Conservation (phyloP, 1,284 basidiomycete genomes). For the Marasmius sp. region DNA sequence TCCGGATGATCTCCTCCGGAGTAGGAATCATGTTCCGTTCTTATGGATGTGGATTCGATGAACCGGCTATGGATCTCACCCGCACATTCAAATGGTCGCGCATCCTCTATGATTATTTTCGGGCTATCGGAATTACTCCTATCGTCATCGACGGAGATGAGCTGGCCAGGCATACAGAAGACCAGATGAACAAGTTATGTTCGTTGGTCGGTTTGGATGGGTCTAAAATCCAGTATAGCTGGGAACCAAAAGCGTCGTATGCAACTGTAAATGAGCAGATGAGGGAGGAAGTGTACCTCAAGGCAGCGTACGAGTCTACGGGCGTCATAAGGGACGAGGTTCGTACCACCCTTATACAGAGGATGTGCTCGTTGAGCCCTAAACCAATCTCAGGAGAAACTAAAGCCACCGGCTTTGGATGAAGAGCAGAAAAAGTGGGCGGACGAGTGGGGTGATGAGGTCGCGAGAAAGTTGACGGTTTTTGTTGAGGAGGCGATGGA, state of each 20-base stretch:
- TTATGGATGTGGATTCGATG: neutral
- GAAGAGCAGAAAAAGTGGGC: constrained; percentile 10
- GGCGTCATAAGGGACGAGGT: constrained; percentile 3
- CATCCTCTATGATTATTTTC: constrained; percentile 5
- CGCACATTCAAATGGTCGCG: constrained; percentile 5
- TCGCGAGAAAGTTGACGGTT: constrained; percentile 3
- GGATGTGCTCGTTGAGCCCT: neutral
- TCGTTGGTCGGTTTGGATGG: constrained; percentile 3
- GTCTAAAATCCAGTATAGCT: constrained; percentile 5
- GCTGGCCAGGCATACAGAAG: constrained; percentile 6
- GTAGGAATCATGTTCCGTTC: neutral
- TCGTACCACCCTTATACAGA: neutral
- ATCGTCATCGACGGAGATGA: constrained; percentile 10
- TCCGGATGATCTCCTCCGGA: neutral
- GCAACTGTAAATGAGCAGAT: neutral
- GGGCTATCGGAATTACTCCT: neutral
- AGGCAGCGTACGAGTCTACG: constrained; percentile 1
- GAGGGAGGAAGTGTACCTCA: neutral
- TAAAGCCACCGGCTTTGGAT: neutral
- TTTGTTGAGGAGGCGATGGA: constrained; percentile 3
- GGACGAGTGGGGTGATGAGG: constrained; percentile 5
- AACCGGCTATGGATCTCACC: neutral
- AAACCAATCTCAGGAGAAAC: neutral
- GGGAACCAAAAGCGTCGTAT: constrained; percentile 1
- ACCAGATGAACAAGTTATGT: constrained; percentile 9